Percentiles rank a stretch among this genome's conserved stretches.
phyloP scores from a whole-genome alignment of 805 yeast species.

The Starmerella bombi region DNA sequence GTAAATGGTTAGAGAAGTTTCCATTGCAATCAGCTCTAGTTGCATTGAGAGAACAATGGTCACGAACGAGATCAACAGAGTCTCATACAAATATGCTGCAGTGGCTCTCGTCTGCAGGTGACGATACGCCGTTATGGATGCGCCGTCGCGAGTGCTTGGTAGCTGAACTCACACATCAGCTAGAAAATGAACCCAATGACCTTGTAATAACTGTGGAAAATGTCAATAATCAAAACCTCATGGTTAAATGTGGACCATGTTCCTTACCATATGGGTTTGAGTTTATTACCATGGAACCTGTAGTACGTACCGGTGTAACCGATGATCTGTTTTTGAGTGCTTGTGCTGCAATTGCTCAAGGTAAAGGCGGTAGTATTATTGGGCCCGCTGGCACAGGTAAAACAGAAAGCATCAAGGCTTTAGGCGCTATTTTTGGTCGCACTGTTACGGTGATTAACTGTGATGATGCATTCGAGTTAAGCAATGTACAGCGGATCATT shows the following conservation, averaged over 20 bases:
- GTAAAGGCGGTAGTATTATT: conserved; percentile 76
- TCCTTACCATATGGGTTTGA: conserved; percentile 62
- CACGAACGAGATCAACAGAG: neutral
- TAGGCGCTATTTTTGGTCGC: conserved; percentile 66
- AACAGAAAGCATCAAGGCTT: conserved; percentile 77
- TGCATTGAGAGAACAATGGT: conserved; percentile 14
- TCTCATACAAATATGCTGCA: neutral
- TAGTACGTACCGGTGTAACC: conserved; percentile 66
- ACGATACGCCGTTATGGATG: conserved; percentile 7
- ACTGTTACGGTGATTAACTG: conserved; percentile 81
- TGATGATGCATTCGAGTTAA: conserved; percentile 77
- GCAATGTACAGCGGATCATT: conserved; percentile 62
- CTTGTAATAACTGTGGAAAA: neutral
- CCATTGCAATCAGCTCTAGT: conserved; percentile 40
- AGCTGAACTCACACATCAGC: conserved; percentile 9
- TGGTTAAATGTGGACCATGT: conserved; percentile 22
- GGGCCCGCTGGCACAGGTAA: conserved; percentile 99
- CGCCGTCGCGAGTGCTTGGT: conserved; percentile 11
- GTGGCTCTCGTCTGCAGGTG: conserved; percentile 4
- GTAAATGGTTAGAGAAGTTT: conserved; percentile 29
- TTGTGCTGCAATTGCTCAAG: conserved; percentile 60
- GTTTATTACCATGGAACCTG: conserved; percentile 59
- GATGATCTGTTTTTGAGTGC: conserved; percentile 51
- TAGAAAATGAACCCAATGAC: neutral
- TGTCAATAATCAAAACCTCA: neutral